phyloP scores from a whole-genome alignment of 352 stramenopile species.

The Globisporangium recalcitrans region DNA sequence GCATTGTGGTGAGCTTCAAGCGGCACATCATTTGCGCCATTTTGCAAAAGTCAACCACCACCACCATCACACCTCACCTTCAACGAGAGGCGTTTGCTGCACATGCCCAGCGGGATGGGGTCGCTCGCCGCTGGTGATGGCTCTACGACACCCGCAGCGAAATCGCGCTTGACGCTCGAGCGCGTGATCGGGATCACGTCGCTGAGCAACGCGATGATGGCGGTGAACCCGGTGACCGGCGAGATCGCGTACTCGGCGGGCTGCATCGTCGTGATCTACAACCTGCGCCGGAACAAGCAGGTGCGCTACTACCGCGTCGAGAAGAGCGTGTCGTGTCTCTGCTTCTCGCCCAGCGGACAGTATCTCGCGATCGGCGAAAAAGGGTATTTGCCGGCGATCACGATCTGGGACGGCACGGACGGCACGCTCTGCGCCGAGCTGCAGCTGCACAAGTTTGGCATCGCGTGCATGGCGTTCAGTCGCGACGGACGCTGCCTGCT shows the following conservation, averaged over 20 bases:
- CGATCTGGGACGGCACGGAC: conserved; percentile 78
- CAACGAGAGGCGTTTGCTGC: background rate
- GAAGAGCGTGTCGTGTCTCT: conserved; percentile 74
- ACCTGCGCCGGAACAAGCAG: conserved; percentile 79
- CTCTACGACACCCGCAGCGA: conserved; percentile 12
- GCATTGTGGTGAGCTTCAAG: conserved; percentile 3
- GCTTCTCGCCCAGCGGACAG: conserved; percentile 79
- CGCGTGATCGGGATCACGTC: conserved; percentile 74
- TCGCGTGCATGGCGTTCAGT: conserved; percentile 78
- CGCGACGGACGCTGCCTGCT: conserved; percentile 55
- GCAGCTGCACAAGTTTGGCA: conserved; percentile 75
- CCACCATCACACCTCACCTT: too few relatives aligned
- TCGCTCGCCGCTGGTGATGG: conserved; percentile 8
- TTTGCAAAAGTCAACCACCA: background rate
- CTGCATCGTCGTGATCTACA: conserved; percentile 90
- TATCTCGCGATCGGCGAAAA: conserved; percentile 87
- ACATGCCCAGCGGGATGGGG: conserved; percentile 7
- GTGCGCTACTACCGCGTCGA: conserved; percentile 86
- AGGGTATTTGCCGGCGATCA: conserved; percentile 78
- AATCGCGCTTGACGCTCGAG: conserved; percentile 70
- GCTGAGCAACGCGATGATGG: conserved; percentile 68
- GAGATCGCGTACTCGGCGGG: conserved; percentile 85
- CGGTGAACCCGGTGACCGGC: conserved; percentile 66
- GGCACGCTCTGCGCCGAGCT: conserved; percentile 80
- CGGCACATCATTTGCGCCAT: background rate